Conservation (phyloP, 108 stramenopile species). For the Discostella stelligeroides region DNA sequence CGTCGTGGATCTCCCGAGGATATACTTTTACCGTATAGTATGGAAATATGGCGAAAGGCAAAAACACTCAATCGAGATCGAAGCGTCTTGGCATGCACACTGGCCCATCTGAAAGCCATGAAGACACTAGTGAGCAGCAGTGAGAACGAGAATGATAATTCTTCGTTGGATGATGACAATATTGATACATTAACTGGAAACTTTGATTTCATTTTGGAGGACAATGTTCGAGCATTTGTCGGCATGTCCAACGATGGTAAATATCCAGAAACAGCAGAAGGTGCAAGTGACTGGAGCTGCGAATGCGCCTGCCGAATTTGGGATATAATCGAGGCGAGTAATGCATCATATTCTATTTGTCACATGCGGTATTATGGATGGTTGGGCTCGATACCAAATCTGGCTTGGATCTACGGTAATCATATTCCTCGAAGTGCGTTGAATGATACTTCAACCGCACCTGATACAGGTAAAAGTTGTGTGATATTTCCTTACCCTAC, state of each 20-base stretch:
- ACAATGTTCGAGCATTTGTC: conserved; percentile 75
- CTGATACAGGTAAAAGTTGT: conserved; percentile 1
- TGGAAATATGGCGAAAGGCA: conserved; percentile 84
- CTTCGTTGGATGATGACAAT: background rate
- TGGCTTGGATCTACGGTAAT: conserved; percentile 66
- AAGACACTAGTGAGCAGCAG: conserved; percentile 49
- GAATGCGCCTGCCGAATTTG: conserved; percentile 68
- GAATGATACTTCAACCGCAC: background rate
- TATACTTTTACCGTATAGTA: conserved; percentile 64
- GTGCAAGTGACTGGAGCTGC: conserved; percentile 32
- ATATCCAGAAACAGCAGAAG: background rate
- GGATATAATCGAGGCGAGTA: conserved; percentile 55
- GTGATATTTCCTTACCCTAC: conserved; percentile 68
- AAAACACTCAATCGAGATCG: conserved; percentile 81
- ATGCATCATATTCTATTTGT: conserved; percentile 36
- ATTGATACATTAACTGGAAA: conserved; percentile 8
- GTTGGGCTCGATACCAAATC: conserved; percentile 76
- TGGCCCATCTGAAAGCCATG: conserved; percentile 88
- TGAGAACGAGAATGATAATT: background rate
- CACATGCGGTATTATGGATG: conserved; percentile 87
- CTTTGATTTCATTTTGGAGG: conserved; percentile 88
- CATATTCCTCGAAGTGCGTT: conserved; percentile 59
- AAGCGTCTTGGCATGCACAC: conserved; percentile 73
- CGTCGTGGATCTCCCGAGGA: conserved; percentile 66
- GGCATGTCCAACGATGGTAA: conserved; percentile 16